A percentile compares a stretch with the other conserved stretches of the same genome.
phyloP scores from a whole-genome alignment of 106 monocot species.

The Apostasia ramifera region DNA sequence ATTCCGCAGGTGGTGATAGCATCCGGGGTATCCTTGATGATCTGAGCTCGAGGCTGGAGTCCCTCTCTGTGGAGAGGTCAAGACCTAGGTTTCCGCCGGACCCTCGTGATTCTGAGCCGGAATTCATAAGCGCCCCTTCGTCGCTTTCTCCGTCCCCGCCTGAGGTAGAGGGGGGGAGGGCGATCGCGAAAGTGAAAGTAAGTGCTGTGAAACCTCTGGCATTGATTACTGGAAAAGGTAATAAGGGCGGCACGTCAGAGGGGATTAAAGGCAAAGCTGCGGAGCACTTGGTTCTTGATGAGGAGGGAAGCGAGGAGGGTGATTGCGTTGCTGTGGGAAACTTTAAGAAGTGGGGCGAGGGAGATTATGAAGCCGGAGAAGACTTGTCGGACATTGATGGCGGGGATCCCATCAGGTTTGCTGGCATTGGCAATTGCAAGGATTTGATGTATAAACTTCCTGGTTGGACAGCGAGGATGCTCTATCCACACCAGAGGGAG shows the following conservation, averaged over 20 bases:
- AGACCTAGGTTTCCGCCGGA: constrained; percentile 8
- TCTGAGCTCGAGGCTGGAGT: constrained; percentile 57
- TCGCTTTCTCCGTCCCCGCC: constrained; percentile 25
- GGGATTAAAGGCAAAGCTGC: constrained; percentile 14
- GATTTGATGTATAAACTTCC: constrained; percentile 33
- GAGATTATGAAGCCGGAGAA: constrained; percentile 6
- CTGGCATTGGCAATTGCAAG: constrained; percentile 23
- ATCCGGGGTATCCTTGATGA: constrained; percentile 66
- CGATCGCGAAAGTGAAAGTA: neutral
- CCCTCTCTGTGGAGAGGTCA: constrained; percentile 64
- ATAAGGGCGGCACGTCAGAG: neutral
- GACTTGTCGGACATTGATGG: neutral
- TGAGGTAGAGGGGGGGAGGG: neutral
- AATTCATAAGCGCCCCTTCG: constrained; percentile 44
- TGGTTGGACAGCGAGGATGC: constrained; percentile 35
- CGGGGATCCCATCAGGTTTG: constrained; percentile 24
- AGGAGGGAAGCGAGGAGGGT: constrained; percentile 22
- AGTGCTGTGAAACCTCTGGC: neutral
- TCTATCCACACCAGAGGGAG: constrained; percentile 83
- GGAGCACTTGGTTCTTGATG: constrained; percentile 7
- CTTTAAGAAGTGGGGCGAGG: neutral
- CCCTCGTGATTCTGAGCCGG: constrained; percentile 7
- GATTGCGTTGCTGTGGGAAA: constrained; percentile 21
- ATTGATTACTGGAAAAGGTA: constrained; percentile 1
- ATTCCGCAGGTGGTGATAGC: constrained; percentile 16